These are phyloP conservation scores for Clarireedia paspali DNA, from an alignment of 2,329 filamentous ascomycete genomes.

Conservation along the genomic window DNA sequence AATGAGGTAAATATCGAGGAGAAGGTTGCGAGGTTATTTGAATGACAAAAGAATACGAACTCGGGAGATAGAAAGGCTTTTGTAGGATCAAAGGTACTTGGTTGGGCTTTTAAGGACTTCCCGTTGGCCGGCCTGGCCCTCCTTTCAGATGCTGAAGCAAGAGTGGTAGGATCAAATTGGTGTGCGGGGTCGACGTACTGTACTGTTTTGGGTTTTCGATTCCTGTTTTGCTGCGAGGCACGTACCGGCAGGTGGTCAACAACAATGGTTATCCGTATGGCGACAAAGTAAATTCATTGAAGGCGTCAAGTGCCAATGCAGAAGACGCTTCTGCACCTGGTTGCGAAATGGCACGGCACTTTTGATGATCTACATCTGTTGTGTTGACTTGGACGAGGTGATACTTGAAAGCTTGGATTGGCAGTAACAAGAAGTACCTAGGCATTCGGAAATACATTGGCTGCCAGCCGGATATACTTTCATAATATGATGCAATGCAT, in stretches of 20 bases:
- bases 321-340: neutral
- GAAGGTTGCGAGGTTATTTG: neutral
- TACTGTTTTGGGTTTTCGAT: neutral
- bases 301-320: neutral
- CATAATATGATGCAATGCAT: neutral
- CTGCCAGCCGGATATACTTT: neutral
- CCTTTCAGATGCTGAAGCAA: neutral
- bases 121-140: constrained; percentile 1
- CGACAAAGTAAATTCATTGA: neutral
- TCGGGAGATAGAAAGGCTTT: neutral
- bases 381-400: neutral
- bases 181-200: constrained; percentile 6
- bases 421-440: neutral
- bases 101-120: neutral
- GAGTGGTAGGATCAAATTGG: constrained; percentile 3
- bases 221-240: constrained; percentile 3
- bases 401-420: neutral
- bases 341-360: neutral
- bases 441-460: neutral
- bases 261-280: neutral
- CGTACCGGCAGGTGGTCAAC: neutral
- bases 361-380: neutral
- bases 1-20: neutral
- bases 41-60: neutral
- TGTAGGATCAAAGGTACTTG: neutral